A percentile compares a stretch with the other conserved stretches of the same genome.
Evolutionary conservation across 345 rosid species (phyloP).

Genomic region (Lagerstroemia speciosa): DNA sequence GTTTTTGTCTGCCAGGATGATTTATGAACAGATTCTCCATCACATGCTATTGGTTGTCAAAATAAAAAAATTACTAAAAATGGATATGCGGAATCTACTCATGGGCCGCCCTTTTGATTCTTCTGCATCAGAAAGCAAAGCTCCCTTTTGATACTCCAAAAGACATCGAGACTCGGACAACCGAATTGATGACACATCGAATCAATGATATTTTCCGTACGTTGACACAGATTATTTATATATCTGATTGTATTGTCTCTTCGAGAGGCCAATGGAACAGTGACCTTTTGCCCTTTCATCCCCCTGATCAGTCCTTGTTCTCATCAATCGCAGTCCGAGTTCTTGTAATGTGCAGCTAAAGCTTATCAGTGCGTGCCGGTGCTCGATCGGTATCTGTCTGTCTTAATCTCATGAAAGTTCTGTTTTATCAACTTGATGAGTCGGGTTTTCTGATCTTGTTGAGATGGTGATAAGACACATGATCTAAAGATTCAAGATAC

Average conservation of each 20-base stretch:
- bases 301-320: background rate
- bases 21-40: background rate
- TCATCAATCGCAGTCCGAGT: background rate
- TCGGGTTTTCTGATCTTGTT: background rate
- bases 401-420: background rate
- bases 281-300: background rate
- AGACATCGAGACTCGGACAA: background rate
- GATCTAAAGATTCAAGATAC: background rate
- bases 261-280: background rate
- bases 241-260: background rate
- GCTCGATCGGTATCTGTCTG: background rate
- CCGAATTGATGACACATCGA: background rate
- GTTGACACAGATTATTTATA: background rate
- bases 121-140: background rate
- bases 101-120: background rate
- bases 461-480: background rate
- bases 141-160: background rate
- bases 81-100: background rate
- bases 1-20: constrained; percentile 3
- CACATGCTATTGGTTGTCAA: background rate
- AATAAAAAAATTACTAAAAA: background rate
- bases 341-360: too few relatives aligned
- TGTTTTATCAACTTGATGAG: background rate
- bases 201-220: background rate
- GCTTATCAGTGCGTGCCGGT: background rate